Percentiles rank a stretch among this genome's conserved stretches.
phyloP scores from a whole-genome alignment of 805 yeast species.

The Suhomyces canberraensis region DNA sequence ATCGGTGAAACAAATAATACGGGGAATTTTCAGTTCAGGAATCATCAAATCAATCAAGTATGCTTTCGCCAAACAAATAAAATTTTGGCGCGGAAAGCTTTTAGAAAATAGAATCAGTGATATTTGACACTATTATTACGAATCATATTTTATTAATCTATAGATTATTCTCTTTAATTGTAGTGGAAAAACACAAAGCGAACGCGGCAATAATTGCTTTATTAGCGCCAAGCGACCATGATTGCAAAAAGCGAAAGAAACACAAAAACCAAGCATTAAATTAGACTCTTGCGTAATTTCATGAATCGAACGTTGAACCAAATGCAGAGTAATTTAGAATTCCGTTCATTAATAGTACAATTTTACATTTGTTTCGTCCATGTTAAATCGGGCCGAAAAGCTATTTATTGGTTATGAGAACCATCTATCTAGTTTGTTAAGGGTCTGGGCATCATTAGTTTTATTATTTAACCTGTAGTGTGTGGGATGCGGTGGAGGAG shows the following conservation, averaged over 20 bases:
- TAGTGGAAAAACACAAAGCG: background rate
- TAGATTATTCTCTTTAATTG: background rate
- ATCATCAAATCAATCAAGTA: conserved; percentile 63
- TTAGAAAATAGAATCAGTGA: conserved; percentile 1
- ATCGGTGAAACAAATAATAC: conserved; percentile 71
- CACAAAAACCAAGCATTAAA: background rate
- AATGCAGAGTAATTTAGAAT: no score
- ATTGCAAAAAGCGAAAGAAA: background rate
- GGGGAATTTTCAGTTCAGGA: conserved; percentile 90
- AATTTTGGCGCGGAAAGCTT: conserved; percentile 17
- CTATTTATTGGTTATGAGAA: conserved; percentile 10
- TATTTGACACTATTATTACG: no score
- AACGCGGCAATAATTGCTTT: background rate
- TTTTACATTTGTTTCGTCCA: no score
- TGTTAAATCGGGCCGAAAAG: no score
- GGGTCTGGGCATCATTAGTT: conserved; percentile 13
- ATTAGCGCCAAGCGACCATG: background rate
- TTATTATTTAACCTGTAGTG: conserved; percentile 8
- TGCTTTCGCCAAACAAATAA: conserved; percentile 64
- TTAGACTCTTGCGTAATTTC: background rate
- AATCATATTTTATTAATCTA: no score
- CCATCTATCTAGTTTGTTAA: conserved; percentile 18
- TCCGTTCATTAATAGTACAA: no score
- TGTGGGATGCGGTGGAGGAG: conserved; percentile 4
- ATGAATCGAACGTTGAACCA: no score